Evolutionary conservation across 441 rosid species (phyloP), one percentile per base, ranked within the genome.

Genomic region (Biscutella laevigata): DNA sequence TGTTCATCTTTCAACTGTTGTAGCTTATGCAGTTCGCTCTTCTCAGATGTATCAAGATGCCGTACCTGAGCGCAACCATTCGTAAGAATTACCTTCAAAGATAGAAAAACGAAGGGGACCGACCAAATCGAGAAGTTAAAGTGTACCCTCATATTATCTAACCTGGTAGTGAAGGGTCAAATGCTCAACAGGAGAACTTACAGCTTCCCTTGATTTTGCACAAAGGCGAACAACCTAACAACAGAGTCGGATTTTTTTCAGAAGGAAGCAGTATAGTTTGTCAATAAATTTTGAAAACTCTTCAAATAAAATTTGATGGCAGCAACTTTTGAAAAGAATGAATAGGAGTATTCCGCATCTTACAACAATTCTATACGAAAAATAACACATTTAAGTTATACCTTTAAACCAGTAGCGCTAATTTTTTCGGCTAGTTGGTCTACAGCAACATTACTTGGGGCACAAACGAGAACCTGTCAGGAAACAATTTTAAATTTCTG

Each of bases 91-190:
- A 54, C 29, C 36, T 33, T 28, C 12, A 42, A 67, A 35, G 4
- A 28, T 41, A 45, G 33, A 57, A 45, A 37, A 45, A 24, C 15
- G 43, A 7, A 53, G 8, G 53, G 35, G 56, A 50, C 8, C 27
- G n/a, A 37, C 62, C 32, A 57, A 61, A 34, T 28, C 3, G 1
- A 50, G 43, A 11, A 54, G 42, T 8, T 34, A 7, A 42, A 34
- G 49, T 15, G 34, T 32, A 49, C 17, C 17, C 41, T 34, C 9
- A 29, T 48, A 53, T 62, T 27, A 15, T 59, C 78, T 49, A 71
- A 89, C 99, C 96, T 94, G 99, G 79, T 94, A 94, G 66, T 94
- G 99, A 63, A 94, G 94, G 39, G 97, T 94, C 71, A 94, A 77
- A 82, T 94, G 96, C 75, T 94, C 99, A 58, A 94, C 94, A 30